Base-by-base conservation (phyloP, 176 grass and related monocot genomes). In the Bolboschoenus planiculmis region DNA sequence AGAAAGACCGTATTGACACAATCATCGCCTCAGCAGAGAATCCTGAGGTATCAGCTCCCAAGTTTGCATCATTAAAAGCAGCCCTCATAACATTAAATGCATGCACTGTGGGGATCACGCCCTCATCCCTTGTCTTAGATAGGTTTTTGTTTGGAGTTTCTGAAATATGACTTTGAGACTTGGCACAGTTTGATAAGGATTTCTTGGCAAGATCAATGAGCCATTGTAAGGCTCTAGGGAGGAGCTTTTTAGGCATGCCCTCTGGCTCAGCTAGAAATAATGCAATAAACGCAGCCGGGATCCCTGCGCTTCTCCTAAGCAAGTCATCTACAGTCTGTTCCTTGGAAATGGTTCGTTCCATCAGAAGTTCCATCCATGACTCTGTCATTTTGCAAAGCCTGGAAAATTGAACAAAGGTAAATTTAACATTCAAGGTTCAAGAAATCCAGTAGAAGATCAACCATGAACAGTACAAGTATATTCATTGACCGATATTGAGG, bases 321-420 rank as follows among this genome's bases (percentile, higher is more conserved):
- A 97, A 94, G 88, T 97, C 95, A 92, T 97, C 95, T 53, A 97
- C 95, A 65, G 92, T 94, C 85, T 97, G 95, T 39, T 90, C 92
- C 84, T 93, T 90, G 66, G 88, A 87, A 82, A 88, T 85, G 53
- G 87, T 94, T 78, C 92, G 92, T 70, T 92, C 87, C 92, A 97
- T 97, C 55, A 97, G 78, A 70, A 92, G 85, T 81, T 80, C 78
- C 95, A 97, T 92, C 95, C 95, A 97, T 20, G 86, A 87, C 35
- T 97, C 95, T 7, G 90, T 97, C 92, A 97, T 91, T 89, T 97
- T 94, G 74, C 88, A 92, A 47, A 97, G 90, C 87, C 95, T 97
- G 82, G 27, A 83, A 88, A 80, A n/a, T 20, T 79, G 55, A 3
- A 70, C 29, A 88, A 60, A 65, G 76, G 30, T 6, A 34, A 44